phyloP scores from a whole-genome alignment of 1,139 yeast species.

The Kurtzmaniella quercitrusa region DNA sequence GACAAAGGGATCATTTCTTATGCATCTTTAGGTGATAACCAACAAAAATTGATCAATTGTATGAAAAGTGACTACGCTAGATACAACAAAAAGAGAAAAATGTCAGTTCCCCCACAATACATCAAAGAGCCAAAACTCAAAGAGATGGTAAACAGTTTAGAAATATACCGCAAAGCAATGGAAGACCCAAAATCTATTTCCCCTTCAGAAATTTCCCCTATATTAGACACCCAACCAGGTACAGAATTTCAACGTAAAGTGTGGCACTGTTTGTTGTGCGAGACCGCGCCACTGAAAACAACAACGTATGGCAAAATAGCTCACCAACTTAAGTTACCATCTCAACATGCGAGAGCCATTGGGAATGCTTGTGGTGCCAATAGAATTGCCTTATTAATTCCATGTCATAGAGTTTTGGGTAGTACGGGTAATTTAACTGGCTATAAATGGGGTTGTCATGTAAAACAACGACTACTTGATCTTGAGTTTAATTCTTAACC shows the following conservation, averaged over 20 bases:
- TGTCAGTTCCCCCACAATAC: neutral
- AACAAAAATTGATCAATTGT: slow-evolving; percentile 6
- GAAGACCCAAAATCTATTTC: slow-evolving; percentile 10
- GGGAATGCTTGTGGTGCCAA: slow-evolving; percentile 24
- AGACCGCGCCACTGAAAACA: slow-evolving; percentile 13
- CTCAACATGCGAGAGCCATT: slow-evolving; percentile 17
- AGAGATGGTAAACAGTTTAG: slow-evolving; percentile 10
- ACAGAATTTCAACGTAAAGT: slow-evolving; percentile 20
- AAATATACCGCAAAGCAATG: slow-evolving; percentile 10
- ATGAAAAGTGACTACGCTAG: slow-evolving; percentile 15
- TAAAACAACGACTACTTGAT: slow-evolving; percentile 10
- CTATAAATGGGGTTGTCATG: slow-evolving; percentile 19
- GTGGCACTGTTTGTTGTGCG: slow-evolving; percentile 16
- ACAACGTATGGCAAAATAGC: slow-evolving; percentile 17
- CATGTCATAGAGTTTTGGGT: slow-evolving; percentile 21
- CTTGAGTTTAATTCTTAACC: neutral
- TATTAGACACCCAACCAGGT: slow-evolving; percentile 15
- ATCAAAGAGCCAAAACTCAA: slow-evolving; percentile 9
- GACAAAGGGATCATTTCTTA: slow-evolving; percentile 16
- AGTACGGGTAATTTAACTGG: slow-evolving; percentile 14
- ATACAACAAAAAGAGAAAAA: slow-evolving; percentile 4
- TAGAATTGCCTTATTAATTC: slow-evolving; percentile 19
- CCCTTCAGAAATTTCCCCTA: slow-evolving; percentile 4
- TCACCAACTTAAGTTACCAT: slow-evolving; percentile 8
- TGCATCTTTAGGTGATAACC: slow-evolving; percentile 17